Percentiles rank a stretch among this genome's conserved stretches.
Conservation (phyloP, 2,329 filamentous ascomycete genomes). For the Claviceps spartinae region DNA sequence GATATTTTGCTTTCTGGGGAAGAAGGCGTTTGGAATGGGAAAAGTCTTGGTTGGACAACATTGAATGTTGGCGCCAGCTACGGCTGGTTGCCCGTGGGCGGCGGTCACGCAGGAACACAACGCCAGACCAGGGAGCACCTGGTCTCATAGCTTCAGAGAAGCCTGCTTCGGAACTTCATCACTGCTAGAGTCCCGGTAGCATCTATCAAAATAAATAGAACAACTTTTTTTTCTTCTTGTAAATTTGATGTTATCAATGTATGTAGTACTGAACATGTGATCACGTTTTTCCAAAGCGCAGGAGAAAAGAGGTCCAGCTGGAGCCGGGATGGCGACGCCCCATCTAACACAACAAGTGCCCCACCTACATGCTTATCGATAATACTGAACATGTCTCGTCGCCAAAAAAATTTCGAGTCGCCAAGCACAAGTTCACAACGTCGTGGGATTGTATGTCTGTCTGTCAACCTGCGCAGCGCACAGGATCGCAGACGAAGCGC, state of each 20-base stretch:
- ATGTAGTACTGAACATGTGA: no score
- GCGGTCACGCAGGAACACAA: no score
- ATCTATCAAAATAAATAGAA: no score
- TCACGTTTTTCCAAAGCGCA: not conserved
- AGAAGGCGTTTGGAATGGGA: not conserved
- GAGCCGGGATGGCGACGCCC: not conserved
- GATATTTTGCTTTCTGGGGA: not conserved
- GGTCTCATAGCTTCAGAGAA: no score
- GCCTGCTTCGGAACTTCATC: no score
- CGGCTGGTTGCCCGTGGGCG: not conserved
- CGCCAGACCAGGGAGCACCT: no score
- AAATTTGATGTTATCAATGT: no score
- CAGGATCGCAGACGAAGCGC: constrained; percentile 2
- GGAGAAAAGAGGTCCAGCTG: no score
- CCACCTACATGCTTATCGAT: constrained; percentile 2
- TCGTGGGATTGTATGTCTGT: not conserved
- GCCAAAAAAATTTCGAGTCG: constrained; percentile 3
- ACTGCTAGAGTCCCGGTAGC: no score
- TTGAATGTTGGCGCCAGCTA: not conserved
- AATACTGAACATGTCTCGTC: not conserved
- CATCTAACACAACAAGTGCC: not conserved
- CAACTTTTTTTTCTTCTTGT: no score
- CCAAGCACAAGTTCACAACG: not conserved
- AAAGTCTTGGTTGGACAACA: not conserved
- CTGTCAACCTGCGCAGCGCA: not conserved